These are phyloP conservation scores for Mucor piriformis DNA, from an alignment of 371 early-diverging fungal genomes.

Conservation along the genomic window DNA sequence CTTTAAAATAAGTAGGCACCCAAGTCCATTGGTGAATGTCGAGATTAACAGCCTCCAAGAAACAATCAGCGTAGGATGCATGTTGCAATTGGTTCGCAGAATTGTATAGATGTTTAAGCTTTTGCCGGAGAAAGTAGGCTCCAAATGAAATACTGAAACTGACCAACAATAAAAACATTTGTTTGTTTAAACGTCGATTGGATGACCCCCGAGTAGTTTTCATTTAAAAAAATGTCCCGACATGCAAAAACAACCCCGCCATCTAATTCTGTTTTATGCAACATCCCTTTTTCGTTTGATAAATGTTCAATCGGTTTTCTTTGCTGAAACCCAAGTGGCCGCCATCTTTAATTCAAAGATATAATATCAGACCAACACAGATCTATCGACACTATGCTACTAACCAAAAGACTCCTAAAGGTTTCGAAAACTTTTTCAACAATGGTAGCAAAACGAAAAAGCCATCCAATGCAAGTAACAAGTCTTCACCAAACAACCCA, in stretches of 20 bases:
- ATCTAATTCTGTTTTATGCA: not conserved
- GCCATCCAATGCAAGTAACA: not conserved
- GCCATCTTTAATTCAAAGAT: not conserved
- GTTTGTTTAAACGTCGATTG: conserved; percentile 8
- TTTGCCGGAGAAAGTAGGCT: not conserved
- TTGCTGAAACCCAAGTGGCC: not conserved
- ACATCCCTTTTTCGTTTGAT: not conserved
- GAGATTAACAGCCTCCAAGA: conserved; percentile 15
- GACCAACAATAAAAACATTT: conserved; percentile 4
- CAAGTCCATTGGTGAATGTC: conserved; percentile 5
- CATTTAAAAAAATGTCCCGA: not conserved
- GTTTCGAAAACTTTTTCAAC: conserved; percentile 12
- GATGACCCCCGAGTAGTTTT: too few species aligned
- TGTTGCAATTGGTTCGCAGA: not conserved
- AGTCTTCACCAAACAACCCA: not conserved
- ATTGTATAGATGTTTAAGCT: not conserved
- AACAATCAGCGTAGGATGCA: not conserved
- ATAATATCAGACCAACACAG: not conserved
- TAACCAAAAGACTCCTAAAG: not conserved
- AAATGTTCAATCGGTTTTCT: not conserved
- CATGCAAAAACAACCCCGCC: not conserved
- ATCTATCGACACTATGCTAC: not conserved
- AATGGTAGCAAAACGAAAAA: not conserved
- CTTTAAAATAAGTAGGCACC: conserved; percentile 25
- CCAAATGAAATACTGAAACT: conserved; percentile 3